Base-by-base conservation (phyloP, 352 stramenopile genomes). In the Plasmopara viticola region DNA sequence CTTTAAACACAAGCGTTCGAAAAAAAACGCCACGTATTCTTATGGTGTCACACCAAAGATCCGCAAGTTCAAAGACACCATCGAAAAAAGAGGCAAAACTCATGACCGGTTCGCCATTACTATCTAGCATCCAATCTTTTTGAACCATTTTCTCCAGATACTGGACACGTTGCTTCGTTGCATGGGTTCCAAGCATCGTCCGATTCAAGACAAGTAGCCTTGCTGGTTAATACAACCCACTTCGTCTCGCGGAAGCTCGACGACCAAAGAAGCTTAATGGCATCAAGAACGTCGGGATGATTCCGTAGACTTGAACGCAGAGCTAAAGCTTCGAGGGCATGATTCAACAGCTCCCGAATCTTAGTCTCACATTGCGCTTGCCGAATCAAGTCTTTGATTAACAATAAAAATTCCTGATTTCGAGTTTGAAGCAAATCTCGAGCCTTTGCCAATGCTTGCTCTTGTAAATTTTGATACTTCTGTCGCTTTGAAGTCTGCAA, bases 41-140 rank as follows among this genome's bases (percentile, higher is more conserved):
- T 74, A 63, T 88, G 6, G 68, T 82, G 45, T 88, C 77, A 51
- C 74, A 88, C 77, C 77, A 90, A 15, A 88, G 58, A 60, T 90
- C 77, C 0, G 69, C 74, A 8, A 90, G 54, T 44, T 90, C 79
- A 31, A 90, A 90, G 4, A 85, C 70, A 39, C 70, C 83, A 40
- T 90, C 73, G 13, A 88, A 86, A 53, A 88, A 90, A 31, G 63
- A 75, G 9, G 70, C 64, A 42, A 86, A 84, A 25, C 72, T 70
- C 75, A 90, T 84, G n/a, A 58, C 48, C 0, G 47, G 0, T 41
- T 88, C 71, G 25, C 70, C 77, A 18, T 79, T 74, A 8, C 66
- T 74, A 54, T 90, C 79, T 15, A 70, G 72, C 30, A 65, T 58
- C 77, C 77, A 90, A 65, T 87, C 79, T 34, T 86, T 70, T 56